Evolutionary conservation across 75 land plant genomes (phyloP).

Genomic region (Gnetum montanum): DNA sequence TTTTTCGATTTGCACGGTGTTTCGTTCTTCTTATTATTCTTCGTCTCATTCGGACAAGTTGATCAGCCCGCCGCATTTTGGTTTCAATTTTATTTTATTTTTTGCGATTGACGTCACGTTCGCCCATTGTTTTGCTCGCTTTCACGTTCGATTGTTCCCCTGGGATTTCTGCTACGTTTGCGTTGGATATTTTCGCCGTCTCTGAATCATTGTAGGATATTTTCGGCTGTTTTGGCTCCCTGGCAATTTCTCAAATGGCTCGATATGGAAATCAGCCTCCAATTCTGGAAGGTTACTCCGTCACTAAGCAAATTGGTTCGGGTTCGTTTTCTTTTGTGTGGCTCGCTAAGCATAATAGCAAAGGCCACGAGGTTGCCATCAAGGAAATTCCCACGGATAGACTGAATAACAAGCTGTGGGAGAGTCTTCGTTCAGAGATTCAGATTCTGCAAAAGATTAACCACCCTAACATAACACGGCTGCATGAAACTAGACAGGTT

Average conservation of each 20-base stretch:
- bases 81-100: no score
- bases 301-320: conserved; percentile 67
- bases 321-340: conserved; percentile 92
- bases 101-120: no score
- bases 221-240: neutral
- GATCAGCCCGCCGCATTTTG: no score
- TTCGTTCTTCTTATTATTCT: no score
- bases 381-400: conserved; percentile 73
- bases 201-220: no score
- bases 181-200: no score
- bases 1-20: no score
- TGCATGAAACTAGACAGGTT: conserved; percentile 84
- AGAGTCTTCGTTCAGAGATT: conserved; percentile 80
- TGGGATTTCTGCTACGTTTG: no score
- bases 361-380: conserved; percentile 79
- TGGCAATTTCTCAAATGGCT: neutral
- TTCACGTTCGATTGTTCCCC: no score
- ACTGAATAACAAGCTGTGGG: conserved; percentile 70
- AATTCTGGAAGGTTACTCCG: conserved; percentile 66
- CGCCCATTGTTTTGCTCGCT: no score
- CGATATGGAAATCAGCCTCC: conserved; percentile 2
- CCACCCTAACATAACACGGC: conserved; percentile 86
- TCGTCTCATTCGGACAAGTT: no score
- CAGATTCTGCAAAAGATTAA: conserved; percentile 57
- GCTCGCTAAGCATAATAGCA: conserved; percentile 63